A percentile compares a stretch with the other conserved stretches of the same genome.
phyloP scores from a whole-genome alignment of 2,329 filamentous ascomycete genomes.

The Dryadomyces quercivorus region DNA sequence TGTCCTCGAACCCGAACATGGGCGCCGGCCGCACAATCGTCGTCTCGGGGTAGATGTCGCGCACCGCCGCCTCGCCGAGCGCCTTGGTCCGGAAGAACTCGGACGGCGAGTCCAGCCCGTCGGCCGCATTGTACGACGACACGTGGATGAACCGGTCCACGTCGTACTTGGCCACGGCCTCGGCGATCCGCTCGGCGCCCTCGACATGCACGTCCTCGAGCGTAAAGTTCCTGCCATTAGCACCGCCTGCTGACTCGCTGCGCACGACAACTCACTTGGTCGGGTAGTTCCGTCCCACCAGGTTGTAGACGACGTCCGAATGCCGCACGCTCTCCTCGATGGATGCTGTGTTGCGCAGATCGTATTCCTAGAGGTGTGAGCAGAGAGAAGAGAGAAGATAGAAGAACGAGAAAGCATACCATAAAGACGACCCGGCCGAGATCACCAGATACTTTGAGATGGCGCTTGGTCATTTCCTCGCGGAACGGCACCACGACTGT shows the following conservation, averaged over 20 bases:
- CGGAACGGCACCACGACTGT: constrained; percentile 88
- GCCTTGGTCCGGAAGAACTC: constrained; percentile 91
- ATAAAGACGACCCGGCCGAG: constrained; percentile 81
- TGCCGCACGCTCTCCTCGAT: constrained; percentile 95
- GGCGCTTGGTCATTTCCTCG: constrained; percentile 95
- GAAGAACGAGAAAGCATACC: constrained; percentile 32
- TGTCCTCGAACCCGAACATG: constrained; percentile 91
- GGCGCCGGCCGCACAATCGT: constrained; percentile 92
- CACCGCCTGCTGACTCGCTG: too few species aligned
- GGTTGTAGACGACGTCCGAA: constrained; percentile 94
- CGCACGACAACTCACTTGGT: constrained; percentile 77
- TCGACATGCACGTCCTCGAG: constrained; percentile 89
- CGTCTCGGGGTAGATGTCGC: constrained; percentile 88
- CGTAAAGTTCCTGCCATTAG: constrained; percentile 67
- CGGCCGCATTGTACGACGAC: constrained; percentile 86
- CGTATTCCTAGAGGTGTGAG: constrained; percentile 60
- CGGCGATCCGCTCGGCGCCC: constrained; percentile 80
- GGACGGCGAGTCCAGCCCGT: constrained; percentile 63
- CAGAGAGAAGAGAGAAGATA: neutral
- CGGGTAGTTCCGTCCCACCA: constrained; percentile 86
- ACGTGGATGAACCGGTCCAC: constrained; percentile 94
- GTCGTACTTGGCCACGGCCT: constrained; percentile 95
- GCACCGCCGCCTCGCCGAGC: constrained; percentile 68
- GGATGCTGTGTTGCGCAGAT: constrained; percentile 84
- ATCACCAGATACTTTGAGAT: constrained; percentile 93